Base-by-base conservation (phyloP, 192 early-diverging fungal genomes). In the Umbelopsis isabellina region DNA sequence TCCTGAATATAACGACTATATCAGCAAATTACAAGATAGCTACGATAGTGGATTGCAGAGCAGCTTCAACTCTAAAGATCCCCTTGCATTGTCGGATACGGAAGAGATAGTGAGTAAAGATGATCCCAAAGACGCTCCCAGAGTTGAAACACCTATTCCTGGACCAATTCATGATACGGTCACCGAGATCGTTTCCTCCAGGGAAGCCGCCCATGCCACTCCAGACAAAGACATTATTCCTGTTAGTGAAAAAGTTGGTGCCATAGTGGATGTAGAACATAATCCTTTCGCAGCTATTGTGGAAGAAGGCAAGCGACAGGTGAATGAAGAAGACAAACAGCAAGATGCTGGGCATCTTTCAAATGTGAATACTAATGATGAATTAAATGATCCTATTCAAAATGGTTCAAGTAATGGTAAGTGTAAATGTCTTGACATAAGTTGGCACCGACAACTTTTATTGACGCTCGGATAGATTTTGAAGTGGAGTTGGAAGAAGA, bases 261-360 rank as follows among this genome's bases (percentile, higher is more conserved):
- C 33, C 0, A 25, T 61, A n/a, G 13, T 61, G 30, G 55, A 61
- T 16, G 25, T 15, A 3, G 55, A 61, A 61, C 37, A 61, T 35
- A 61, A 61, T 61, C 55, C 55, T 35, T 61, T 61, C 18, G 25
- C 55, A 61, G 55, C 12, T 18, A 61, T 61, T 25, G 18, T 61
- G 18, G 55, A 61, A 61, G 33, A 6, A 41, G 37, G 6, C 10
- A 10, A 41, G 1, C 37, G 5, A 41, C 37, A 61, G 21, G 55
- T 11, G 30, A 35, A 11, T 52, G 51, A 52, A 4, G 21, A 12
- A 9, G 1, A 21, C 30, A 18, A 16, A 15, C 55, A 61, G 37
- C 27, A 30, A 25, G 55, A 18, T 35, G 55, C 55, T 61, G 55
- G 16, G 13, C 25, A 22, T 35, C 27, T 18, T 30, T 12, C n/a